Conservation (phyloP, 2,329 filamentous ascomycete species). For the Fusarium sp. region DNA sequence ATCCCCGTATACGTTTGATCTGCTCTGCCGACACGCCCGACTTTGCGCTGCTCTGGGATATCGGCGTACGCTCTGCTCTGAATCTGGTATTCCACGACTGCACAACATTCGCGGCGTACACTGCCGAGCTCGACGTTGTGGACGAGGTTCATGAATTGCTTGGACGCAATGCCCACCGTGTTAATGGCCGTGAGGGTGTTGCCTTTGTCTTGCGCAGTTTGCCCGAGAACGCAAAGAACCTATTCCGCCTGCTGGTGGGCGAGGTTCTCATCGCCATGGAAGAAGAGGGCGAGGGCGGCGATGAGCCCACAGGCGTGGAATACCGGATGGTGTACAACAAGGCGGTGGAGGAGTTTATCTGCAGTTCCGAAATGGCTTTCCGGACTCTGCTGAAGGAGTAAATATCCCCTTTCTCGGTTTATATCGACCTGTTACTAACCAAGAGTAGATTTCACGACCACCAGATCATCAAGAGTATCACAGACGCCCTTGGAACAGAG, state of each 20-base stretch:
- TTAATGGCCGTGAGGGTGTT: constrained; percentile 91
- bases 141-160: constrained; percentile 91
- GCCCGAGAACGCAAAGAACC: constrained; percentile 88
- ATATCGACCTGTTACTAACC: constrained; percentile 40
- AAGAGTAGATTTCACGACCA: constrained; percentile 85
- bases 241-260: constrained; percentile 86
- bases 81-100: constrained; percentile 93
- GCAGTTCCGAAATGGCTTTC: constrained; percentile 95
- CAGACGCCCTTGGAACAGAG: constrained; percentile 87
- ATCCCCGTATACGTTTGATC: constrained; percentile 76
- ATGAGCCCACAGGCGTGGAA: constrained; percentile 78
- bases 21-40: constrained; percentile 89
- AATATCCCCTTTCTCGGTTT: constrained; percentile 42
- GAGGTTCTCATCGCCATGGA: constrained; percentile 81
- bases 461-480: constrained; percentile 92
- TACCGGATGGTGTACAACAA: constrained; percentile 94
- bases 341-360: constrained; percentile 96
- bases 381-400: constrained; percentile 92
- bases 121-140: constrained; percentile 81
- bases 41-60: constrained; percentile 90
- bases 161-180: constrained; percentile 79
- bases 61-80: constrained; percentile 82
- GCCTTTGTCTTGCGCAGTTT: constrained; percentile 90
- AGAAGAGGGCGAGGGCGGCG: constrained; percentile 62
- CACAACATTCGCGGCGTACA: constrained; percentile 85